These are phyloP conservation scores for Neofusicoccum laricinum DNA, from an alignment of 2,329 filamentous ascomycete genomes.

Conservation along the genomic window DNA sequence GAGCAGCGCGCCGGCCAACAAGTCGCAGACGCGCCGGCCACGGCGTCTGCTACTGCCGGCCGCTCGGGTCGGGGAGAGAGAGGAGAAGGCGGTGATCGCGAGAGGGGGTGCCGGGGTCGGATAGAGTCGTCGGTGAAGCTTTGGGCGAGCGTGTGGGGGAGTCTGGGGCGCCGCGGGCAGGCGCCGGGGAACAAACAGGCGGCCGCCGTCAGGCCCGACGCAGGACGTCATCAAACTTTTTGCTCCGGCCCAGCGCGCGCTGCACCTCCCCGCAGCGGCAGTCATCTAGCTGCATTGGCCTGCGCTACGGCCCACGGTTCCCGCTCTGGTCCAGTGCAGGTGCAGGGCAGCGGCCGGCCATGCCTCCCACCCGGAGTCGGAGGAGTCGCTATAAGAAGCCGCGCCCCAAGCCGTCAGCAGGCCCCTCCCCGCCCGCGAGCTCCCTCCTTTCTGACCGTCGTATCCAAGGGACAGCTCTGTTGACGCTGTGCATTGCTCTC, in stretches of 20 bases:
- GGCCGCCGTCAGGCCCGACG: not conserved
- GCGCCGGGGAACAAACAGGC: not conserved
- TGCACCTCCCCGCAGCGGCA: not conserved
- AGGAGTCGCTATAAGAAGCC: slow-evolving; percentile 5
- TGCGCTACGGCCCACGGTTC: not conserved
- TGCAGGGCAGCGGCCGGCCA: not conserved
- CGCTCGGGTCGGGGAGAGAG: not conserved
- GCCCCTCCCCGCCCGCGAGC: not conserved
- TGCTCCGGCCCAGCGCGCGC: not conserved
- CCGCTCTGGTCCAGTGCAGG: not conserved
- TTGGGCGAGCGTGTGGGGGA: not conserved
- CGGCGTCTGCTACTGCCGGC: not conserved
- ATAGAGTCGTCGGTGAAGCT: not conserved
- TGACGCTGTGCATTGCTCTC: slow-evolving; percentile 5
- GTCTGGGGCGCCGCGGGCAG: not conserved
- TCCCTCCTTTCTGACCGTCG: not conserved
- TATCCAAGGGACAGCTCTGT: not conserved
- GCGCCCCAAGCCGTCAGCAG: not conserved
- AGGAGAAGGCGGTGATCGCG: not conserved
- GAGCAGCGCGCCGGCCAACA: not conserved
- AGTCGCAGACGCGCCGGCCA: not conserved
- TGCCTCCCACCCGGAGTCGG: too few species aligned
- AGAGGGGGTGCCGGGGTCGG: not conserved
- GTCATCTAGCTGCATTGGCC: not conserved
- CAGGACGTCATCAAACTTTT: not conserved